Conservation (phyloP, 192 early-diverging fungal genomes). For the Entomortierella beljakovae region DNA sequence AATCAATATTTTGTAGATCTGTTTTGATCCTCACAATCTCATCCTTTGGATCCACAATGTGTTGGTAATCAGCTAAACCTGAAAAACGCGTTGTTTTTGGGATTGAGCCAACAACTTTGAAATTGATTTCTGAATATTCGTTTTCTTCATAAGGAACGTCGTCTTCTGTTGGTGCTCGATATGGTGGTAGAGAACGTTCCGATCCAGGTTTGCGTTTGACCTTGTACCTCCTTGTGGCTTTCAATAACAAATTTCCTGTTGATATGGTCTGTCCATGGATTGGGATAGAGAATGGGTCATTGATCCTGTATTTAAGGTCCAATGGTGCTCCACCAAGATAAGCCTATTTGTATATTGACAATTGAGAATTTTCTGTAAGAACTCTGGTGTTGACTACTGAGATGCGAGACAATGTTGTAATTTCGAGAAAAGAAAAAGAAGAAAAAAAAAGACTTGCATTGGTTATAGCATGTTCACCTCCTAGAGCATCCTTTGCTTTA, state of each 20-base stretch:
- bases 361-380: too few relatives aligned
- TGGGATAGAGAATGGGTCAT: slow-evolving; percentile 44
- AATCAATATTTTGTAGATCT: slow-evolving; percentile 34
- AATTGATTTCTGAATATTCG: slow-evolving; percentile 20
- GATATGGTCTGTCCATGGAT: slow-evolving; percentile 35
- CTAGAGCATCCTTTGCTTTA: slow-evolving; percentile 29
- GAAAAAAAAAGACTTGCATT: slow-evolving; percentile 15
- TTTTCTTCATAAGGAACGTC: slow-evolving; percentile 36
- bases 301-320: slow-evolving; percentile 29
- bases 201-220: slow-evolving; percentile 38
- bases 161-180: slow-evolving; percentile 35
- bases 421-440: background rate
- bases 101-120: slow-evolving; percentile 29
- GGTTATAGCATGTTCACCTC: slow-evolving; percentile 36
- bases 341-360: slow-evolving; percentile 34
- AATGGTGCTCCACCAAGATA: slow-evolving; percentile 39
- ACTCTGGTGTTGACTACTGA: too few relatives aligned
- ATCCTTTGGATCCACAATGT: slow-evolving; percentile 43
- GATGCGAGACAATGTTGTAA: background rate
- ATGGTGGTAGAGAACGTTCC: slow-evolving; percentile 14
- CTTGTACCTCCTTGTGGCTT: slow-evolving; percentile 40
- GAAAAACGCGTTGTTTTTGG: slow-evolving; percentile 33
- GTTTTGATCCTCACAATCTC: slow-evolving; percentile 30
- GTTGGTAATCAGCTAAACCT: slow-evolving; percentile 46
- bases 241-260: slow-evolving; percentile 33